phyloP scores from a whole-genome alignment of 2,329 filamentous ascomycete species.

The Cercospora janseana region DNA sequence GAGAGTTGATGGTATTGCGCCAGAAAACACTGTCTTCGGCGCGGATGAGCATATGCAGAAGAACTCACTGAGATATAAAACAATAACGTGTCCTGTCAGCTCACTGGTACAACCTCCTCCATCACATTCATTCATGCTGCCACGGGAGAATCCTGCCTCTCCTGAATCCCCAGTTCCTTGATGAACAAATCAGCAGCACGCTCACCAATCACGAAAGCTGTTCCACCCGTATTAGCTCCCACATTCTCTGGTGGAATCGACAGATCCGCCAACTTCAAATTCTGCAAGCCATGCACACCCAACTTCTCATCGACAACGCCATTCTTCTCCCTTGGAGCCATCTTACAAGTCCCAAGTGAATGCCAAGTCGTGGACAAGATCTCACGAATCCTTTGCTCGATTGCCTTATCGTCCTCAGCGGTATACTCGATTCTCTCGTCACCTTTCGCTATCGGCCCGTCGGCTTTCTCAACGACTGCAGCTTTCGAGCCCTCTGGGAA shows the following conservation, averaged over 20 bases:
- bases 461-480: conserved; percentile 35
- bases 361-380: conserved; percentile 46
- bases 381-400: conserved; percentile 45
- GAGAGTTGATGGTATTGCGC: no score
- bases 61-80: no score
- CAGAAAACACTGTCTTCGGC: no score
- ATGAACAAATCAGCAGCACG: conserved; percentile 45
- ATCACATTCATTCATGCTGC: background rate
- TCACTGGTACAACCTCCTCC: background rate
- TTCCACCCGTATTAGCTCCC: conserved; percentile 49
- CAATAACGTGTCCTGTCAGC: no score
- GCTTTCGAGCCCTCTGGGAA: conserved; percentile 49
- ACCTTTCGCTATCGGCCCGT: conserved; percentile 43
- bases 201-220: conserved; percentile 45
- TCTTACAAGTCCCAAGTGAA: conserved; percentile 44
- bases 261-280: conserved; percentile 48
- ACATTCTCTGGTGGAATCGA: conserved; percentile 45
- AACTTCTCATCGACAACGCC: conserved; percentile 44
- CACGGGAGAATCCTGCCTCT: conserved; percentile 21
- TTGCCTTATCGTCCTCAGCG: conserved; percentile 38
- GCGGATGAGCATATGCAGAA: no score
- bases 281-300: conserved; percentile 42
- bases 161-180: conserved; percentile 39
- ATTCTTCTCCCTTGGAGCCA: conserved; percentile 38
- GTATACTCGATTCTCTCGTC: conserved; percentile 49